A percentile compares a stretch with the other conserved stretches of the same genome.
phyloP scores from a whole-genome alignment of 345 rosid species.

The Rhodamnia argentea region DNA sequence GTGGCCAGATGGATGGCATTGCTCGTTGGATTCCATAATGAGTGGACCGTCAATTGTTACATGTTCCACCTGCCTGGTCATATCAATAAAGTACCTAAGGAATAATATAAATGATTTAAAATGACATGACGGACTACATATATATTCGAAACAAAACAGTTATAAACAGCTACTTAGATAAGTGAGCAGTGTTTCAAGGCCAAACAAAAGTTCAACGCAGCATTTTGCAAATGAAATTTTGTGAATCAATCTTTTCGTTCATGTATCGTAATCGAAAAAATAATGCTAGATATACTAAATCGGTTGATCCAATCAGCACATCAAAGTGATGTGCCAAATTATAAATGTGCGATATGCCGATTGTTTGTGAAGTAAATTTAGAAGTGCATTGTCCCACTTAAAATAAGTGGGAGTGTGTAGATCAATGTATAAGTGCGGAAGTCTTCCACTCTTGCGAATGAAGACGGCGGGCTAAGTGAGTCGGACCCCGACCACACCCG shows the following conservation, averaged over 20 bases:
- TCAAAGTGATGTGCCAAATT: background rate
- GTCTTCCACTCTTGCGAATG: too few relatives aligned
- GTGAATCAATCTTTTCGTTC: background rate
- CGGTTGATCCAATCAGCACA: background rate
- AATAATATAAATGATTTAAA: background rate
- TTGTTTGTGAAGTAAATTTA: too few relatives aligned
- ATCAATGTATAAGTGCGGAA: too few relatives aligned
- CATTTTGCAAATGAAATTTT: background rate
- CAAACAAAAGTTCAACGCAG: background rate
- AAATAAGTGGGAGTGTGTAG: too few relatives aligned
- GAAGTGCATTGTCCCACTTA: too few relatives aligned
- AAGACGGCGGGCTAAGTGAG: too few relatives aligned
- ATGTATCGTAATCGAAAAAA: background rate
- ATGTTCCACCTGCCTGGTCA: background rate
- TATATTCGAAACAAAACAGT: background rate
- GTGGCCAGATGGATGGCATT: background rate
- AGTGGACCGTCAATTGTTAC: background rate
- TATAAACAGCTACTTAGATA: background rate
- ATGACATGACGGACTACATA: background rate
- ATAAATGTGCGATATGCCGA: background rate
- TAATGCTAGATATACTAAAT: background rate
- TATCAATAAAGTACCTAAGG: background rate
- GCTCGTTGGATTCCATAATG: background rate
- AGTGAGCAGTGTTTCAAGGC: background rate
- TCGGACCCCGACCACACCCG: too few relatives aligned